These are phyloP conservation scores for Kregervanrija delftensis DNA, from an alignment of 805 yeast genomes.

Conservation along the genomic window DNA sequence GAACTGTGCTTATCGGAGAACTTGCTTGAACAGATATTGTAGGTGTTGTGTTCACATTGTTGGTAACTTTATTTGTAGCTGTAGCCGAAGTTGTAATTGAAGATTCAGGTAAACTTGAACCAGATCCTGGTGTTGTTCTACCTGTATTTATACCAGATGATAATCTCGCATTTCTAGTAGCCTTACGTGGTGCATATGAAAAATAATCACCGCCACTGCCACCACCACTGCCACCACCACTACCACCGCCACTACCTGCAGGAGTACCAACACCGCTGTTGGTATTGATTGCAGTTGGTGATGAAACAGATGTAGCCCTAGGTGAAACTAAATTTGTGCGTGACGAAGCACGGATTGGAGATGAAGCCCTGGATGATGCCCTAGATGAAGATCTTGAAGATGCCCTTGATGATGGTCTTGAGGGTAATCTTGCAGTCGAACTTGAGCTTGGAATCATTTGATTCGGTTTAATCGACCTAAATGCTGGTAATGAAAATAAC, in stretches of 20 bases:
- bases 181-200: slow-evolving; percentile 10
- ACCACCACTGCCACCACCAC: not conserved
- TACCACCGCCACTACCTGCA: slow-evolving; percentile 1
- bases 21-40: not conserved
- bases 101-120: not conserved
- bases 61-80: not conserved
- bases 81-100: too few species aligned
- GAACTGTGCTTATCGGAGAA: not conserved
- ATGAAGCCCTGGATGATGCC: not conserved
- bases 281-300: slow-evolving; percentile 3
- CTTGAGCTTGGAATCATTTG: slow-evolving; percentile 4
- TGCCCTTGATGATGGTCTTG: slow-evolving; percentile 6
- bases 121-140: slow-evolving; percentile 5
- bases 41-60: not conserved
- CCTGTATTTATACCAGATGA: slow-evolving; percentile 6
- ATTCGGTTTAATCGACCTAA: not conserved
- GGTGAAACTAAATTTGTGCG: not conserved
- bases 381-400: slow-evolving; percentile 11
- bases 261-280: slow-evolving; percentile 2
- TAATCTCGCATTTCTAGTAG: slow-evolving; percentile 9
- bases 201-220: slow-evolving; percentile 9
- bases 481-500: not conserved
- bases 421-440: slow-evolving; percentile 1
- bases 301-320: slow-evolving; percentile 1
- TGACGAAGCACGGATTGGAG: not conserved